Evolutionary conservation across 352 stramenopile species (phyloP).

Genomic region (Phytophthora tubulina): DNA sequence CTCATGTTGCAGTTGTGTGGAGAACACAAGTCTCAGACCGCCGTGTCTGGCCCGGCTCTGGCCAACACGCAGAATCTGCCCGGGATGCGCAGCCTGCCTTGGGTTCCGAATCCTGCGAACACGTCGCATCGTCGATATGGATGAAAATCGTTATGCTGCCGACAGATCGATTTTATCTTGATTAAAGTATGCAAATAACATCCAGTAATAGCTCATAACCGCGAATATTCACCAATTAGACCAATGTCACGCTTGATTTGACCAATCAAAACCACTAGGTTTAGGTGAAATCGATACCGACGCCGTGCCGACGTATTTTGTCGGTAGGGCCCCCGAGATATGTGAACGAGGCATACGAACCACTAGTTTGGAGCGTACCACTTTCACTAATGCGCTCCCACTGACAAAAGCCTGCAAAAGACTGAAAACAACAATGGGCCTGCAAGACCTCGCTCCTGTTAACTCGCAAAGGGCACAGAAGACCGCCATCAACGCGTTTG

Average conservation of each 20-base stretch:
- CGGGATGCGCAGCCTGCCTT: constrained; percentile 2
- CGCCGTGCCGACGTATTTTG: background rate
- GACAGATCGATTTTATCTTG: background rate
- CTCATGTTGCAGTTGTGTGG: constrained; percentile 9
- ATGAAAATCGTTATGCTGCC: background rate
- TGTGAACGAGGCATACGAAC: background rate
- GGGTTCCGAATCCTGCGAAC: constrained; percentile 19
- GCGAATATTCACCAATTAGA: background rate
- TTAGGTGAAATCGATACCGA: background rate
- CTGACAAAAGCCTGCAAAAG: background rate
- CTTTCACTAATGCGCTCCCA: background rate
- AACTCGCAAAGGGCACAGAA: too few species aligned
- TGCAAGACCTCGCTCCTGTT: too few species aligned
- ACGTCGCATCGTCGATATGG: background rate
- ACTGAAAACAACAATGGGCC: background rate
- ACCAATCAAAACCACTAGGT: background rate
- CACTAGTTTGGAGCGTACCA: background rate
- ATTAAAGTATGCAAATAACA: background rate
- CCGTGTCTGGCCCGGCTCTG: constrained; percentile 13
- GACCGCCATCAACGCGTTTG: too few species aligned
- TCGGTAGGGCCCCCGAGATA: background rate
- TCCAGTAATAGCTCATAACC: background rate
- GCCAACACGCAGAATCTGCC: constrained; percentile 22
- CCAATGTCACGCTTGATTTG: background rate
- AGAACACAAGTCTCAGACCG: background rate